Percentiles rank a stretch among this genome's conserved stretches.
phyloP scores from a whole-genome alignment of 192 early-diverging fungal species.

The Coemansia sp. region DNA sequence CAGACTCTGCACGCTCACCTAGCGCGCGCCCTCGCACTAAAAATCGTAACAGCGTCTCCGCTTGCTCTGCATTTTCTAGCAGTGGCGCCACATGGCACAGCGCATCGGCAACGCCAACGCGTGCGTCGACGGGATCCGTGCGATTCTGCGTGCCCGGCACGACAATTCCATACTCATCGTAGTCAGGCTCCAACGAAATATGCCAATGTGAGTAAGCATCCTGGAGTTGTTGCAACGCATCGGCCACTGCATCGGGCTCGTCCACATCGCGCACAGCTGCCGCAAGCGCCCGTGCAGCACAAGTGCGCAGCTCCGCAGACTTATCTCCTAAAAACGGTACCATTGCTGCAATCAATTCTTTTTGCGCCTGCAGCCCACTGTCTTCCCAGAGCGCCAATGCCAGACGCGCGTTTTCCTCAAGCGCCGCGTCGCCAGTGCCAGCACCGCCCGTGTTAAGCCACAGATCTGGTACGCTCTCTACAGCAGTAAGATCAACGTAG shows the following conservation, averaged over 20 bases:
- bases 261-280: constrained; percentile 2
- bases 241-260: constrained; percentile 10
- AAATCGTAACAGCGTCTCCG: constrained; percentile 68
- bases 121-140: constrained; percentile 75
- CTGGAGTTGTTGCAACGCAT: constrained; percentile 20
- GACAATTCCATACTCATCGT: constrained; percentile 87
- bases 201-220: constrained; percentile 51
- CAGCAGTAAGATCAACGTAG: constrained; percentile 45
- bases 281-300: constrained; percentile 24
- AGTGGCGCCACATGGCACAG: constrained; percentile 67
- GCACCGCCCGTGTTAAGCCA: constrained; percentile 36
- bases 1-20: constrained; percentile 77
- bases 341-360: constrained; percentile 25
- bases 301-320: constrained; percentile 27
- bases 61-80: constrained; percentile 52
- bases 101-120: constrained; percentile 78
- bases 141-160: constrained; percentile 81
- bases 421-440: constrained; percentile 15
- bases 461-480: constrained; percentile 24
- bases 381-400: constrained; percentile 44
- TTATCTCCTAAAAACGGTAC: constrained; percentile 27
- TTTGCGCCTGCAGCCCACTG: constrained; percentile 35
- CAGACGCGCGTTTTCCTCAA: constrained; percentile 42
- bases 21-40: constrained; percentile 80
- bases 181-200: constrained; percentile 76